phyloP scores from a whole-genome alignment of 225 moss, liverwort and hornwort genomes.

The Anthoceros angustus region DNA sequence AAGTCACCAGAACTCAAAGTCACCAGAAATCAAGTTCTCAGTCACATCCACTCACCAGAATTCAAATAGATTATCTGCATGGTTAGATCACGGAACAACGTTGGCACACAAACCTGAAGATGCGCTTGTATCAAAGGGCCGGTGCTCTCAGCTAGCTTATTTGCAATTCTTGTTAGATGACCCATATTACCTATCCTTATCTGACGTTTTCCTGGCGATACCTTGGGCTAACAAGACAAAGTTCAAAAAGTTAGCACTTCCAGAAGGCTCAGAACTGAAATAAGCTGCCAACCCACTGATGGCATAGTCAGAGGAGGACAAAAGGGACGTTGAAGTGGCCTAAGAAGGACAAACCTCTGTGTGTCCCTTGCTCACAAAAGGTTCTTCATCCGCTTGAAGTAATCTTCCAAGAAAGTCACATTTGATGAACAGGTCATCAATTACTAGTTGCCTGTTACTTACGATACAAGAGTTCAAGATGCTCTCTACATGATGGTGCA shows the following conservation, averaged over 20 bases:
- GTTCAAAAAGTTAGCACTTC: background rate
- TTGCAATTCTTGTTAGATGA: conserved; percentile 73
- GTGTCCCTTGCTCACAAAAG: conserved; percentile 49
- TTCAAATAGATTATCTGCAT: too few species aligned
- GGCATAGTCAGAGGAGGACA: background rate
- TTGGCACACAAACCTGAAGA: conserved; percentile 38
- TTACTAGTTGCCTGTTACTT: conserved; percentile 56
- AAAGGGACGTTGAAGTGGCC: background rate
- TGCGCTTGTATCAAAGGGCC: conserved; percentile 47
- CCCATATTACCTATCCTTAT: conserved; percentile 96
- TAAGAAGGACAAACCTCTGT: conserved; percentile 38
- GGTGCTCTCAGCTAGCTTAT: conserved; percentile 48
- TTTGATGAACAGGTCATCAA: conserved; percentile 79
- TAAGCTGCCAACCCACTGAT: too few species aligned
- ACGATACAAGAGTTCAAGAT: conserved; percentile 82
- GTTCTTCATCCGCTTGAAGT: conserved; percentile 69
- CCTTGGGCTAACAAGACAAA: conserved; percentile 44
- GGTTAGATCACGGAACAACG: background rate
- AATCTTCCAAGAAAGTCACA: conserved; percentile 64
- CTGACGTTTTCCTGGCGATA: conserved; percentile 38
- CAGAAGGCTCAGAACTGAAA: background rate
- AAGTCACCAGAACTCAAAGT: too few species aligned
- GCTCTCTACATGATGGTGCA: conserved; percentile 97
- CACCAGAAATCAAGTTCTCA: too few species aligned
- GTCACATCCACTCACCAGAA: too few species aligned